Conservation (phyloP, 805 yeast genomes). For the Hanseniaspora mollemarum region DNA sequence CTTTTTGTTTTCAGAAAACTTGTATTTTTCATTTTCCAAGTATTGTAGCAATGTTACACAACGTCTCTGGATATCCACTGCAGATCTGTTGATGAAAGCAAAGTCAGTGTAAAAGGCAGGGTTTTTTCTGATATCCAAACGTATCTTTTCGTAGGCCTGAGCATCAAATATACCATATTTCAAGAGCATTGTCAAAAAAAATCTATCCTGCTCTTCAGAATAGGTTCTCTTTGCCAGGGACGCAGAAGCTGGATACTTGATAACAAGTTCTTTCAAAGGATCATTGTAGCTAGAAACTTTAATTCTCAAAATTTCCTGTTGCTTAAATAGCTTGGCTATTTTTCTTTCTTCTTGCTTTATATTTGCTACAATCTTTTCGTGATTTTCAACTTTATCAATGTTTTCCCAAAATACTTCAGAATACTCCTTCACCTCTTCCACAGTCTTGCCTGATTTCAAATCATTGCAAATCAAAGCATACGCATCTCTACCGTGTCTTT, state of each 20-base stretch:
- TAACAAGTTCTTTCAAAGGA: slow-evolving; percentile 68
- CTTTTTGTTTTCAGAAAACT: slow-evolving; percentile 23
- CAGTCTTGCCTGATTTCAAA: slow-evolving; percentile 61
- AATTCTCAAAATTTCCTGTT: slow-evolving; percentile 66
- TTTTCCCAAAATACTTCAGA: slow-evolving; percentile 72
- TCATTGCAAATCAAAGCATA: slow-evolving; percentile 61
- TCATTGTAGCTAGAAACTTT: slow-evolving; percentile 58
- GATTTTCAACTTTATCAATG: slow-evolving; percentile 72
- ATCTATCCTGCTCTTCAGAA: slow-evolving; percentile 85
- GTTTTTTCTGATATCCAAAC: slow-evolving; percentile 60
- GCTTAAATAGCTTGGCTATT: slow-evolving; percentile 49
- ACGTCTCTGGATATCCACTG: slow-evolving; percentile 69
- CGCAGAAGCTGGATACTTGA: slow-evolving; percentile 57
- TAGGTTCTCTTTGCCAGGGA: slow-evolving; percentile 55
- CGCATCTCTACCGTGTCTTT: slow-evolving; percentile 72
- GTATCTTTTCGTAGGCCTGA: slow-evolving; percentile 65
- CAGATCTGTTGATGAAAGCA: slow-evolving; percentile 68
- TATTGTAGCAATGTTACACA: slow-evolving; percentile 67
- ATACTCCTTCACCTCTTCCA: slow-evolving; percentile 69
- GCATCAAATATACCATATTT: slow-evolving; percentile 69
- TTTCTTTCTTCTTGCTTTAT: slow-evolving; percentile 87
- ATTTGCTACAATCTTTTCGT: slow-evolving; percentile 67
- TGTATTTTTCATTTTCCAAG: slow-evolving; percentile 57
- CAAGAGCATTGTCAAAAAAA: slow-evolving; percentile 66
- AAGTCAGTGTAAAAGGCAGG: slow-evolving; percentile 80